phyloP scores from a whole-genome alignment of 306 rosid species.

The Psophocarpus tetragonolobus region DNA sequence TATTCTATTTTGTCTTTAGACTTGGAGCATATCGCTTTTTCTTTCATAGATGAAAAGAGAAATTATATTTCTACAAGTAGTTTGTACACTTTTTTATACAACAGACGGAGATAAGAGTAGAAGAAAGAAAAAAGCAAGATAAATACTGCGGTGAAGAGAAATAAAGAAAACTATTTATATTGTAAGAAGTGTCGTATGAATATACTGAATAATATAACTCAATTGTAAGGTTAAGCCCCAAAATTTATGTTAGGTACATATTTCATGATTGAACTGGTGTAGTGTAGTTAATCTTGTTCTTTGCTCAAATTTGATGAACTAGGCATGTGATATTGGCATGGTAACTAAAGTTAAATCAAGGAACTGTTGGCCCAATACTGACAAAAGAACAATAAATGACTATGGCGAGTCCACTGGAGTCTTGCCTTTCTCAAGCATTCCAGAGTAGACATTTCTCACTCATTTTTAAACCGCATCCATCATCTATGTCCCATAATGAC shows the following conservation, averaged over 20 bases:
- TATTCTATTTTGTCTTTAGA: constrained; percentile 11
- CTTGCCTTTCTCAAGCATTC: constrained; percentile 8
- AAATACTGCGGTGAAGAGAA: background rate
- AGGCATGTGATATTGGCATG: constrained; percentile 11
- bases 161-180: background rate
- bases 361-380: background rate
- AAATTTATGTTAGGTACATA: background rate
- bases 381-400: constrained; percentile 33
- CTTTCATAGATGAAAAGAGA: background rate
- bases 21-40: background rate
- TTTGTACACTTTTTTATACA: background rate
- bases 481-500: background rate
- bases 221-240: background rate
- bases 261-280: constrained; percentile 2
- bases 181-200: background rate
- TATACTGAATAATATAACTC: background rate
- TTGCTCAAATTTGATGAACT: constrained; percentile 12
- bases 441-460: background rate
- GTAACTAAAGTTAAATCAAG: constrained; percentile 1
- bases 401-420: background rate
- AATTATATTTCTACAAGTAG: background rate
- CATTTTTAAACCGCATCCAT: background rate
- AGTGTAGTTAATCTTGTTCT: background rate
- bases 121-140: background rate
- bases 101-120: background rate